Base-by-base conservation (phyloP, 768 basidiomycete genomes). In the Collybiopsis confluens region DNA sequence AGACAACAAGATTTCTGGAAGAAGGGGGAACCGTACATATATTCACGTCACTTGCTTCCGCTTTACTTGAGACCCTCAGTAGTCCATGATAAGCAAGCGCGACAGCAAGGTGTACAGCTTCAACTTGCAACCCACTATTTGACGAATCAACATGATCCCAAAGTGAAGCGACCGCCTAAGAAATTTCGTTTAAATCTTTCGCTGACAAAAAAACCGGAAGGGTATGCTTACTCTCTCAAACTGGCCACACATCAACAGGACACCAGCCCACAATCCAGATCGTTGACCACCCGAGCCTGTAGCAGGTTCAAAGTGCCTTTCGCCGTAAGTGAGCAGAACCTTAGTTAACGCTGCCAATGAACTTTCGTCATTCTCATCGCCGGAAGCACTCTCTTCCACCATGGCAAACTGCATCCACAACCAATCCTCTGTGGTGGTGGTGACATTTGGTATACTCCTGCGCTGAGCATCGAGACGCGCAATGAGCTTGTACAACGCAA, bases 381-480 rank as follows among this genome's bases (percentile, higher is more conserved):
- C 21, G 21, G 47, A 33, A 33, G 30, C 30, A 21, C 35, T 48
- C 21, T 48, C 47, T 56, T 92, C 89, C 45, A 85, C 90, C 82
- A 98, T 88, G 1, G 86, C 79, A 13, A 98, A 78, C 71, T 99
- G 95, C 75, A 95, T 86, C 96, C 96, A 99, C 33, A 98, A 74
- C 96, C 96, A 99, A 68, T 99, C 97, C 66, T 98, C 97, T 2
- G 92, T 94, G 1, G 94, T 95, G 9, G 81, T 80, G 0, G 94
- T 98, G 4, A 98, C 92, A 37, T 85, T 82, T 4, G 84, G 80
- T 2, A 95, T 85, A 61, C 82, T 88, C 45, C 93, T 79, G 53
- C 90, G 77, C 4, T 80, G 70, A 1, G 92, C 83, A 60, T 99
- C 97, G 49, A 96, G 80, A 61, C 90, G 90, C 41, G 93, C 96